Conservation (phyloP, 768 basidiomycete genomes). For the Lenzites betulinus region DNA sequence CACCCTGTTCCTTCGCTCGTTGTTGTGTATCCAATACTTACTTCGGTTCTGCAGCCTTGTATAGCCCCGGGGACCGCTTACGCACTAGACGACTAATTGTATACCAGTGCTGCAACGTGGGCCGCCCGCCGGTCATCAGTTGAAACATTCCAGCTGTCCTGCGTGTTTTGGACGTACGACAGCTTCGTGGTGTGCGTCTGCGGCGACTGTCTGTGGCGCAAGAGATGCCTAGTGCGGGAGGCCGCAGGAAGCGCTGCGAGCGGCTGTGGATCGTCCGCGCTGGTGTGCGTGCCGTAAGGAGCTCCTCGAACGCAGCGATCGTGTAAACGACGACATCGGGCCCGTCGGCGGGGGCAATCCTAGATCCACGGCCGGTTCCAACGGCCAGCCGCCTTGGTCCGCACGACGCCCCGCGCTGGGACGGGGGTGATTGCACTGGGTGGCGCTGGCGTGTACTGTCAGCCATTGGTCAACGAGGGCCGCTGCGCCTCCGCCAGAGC, state of each 20-base stretch:
- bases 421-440: slow-evolving; percentile 3
- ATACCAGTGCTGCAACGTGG: not conserved
- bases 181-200: not conserved
- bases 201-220: slow-evolving; percentile 7
- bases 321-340: not conserved
- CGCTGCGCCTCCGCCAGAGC: not conserved
- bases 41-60: not conserved
- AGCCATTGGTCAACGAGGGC: slow-evolving; percentile 3
- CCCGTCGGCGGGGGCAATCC: not conserved
- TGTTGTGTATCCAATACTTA: not conserved
- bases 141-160: slow-evolving; percentile 1
- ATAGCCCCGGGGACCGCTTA: not conserved
- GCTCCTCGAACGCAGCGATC: not conserved
- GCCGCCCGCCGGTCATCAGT: not conserved
- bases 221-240: not conserved
- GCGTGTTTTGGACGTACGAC: not conserved
- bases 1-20: not conserved
- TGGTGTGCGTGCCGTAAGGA: not conserved
- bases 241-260: not conserved
- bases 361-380: not conserved
- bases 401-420: not conserved
- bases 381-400: not conserved
- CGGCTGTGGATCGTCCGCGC: not conserved
- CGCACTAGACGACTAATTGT: not conserved
- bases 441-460: slow-evolving; percentile 13